Base-by-base conservation (phyloP, 2,329 filamentous ascomycete species). In the Calonectria pauciramosa region DNA sequence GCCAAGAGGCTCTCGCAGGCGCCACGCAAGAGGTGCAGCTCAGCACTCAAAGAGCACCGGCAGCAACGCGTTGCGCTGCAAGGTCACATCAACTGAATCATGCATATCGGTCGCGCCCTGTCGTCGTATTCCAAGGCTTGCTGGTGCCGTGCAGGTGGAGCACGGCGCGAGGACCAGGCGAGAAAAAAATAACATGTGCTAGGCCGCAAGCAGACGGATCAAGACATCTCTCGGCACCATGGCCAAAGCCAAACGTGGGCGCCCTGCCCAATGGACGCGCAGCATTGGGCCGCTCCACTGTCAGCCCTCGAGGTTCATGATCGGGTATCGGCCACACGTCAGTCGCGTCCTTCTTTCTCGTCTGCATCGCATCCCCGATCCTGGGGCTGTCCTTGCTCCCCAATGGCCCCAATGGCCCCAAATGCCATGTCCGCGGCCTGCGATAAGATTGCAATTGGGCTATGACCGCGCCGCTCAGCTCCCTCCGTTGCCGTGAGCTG, bases 281-380 rank as follows among this genome's bases (percentile, higher is more conserved):
- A 18, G 34, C 26, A 41, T 28, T 44, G 8, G 38, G 18, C 6
- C 8, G 56, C 34, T 63, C 56, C 56, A 63, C 54, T 5, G 30
- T 34, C 20, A 32, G 18, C 32, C 30, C 34, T 23, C 6, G 54
- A 34, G 54, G 32, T 23, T 36, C 54, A 23, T 36, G 32, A 59
- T 59, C 54, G 54, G 54, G 54, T 36, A 36, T 34, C 56, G 56
- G 56, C 56, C 56, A 38, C 56, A 60, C 32, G 32, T 60, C n/a
- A 60, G 56, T 60, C 56, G 56, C 34, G 56, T 60, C 56, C 56
- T 36, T 60, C 20, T 59, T 36, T 20, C 54, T 20, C 54, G 54
- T 32, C 20, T n/a, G 54, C 20, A 26, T 38, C n/a, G n/a, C n/a
- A n/a, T n/a, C n/a, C 54, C 49, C 54, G 54, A 59, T 59, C n/a